A percentile compares a stretch with the other conserved stretches of the same genome.
These are phyloP conservation scores for Thermoascus crustaceus DNA, from an alignment of 2,329 filamentous ascomycete genomes.

Conservation along the genomic window DNA sequence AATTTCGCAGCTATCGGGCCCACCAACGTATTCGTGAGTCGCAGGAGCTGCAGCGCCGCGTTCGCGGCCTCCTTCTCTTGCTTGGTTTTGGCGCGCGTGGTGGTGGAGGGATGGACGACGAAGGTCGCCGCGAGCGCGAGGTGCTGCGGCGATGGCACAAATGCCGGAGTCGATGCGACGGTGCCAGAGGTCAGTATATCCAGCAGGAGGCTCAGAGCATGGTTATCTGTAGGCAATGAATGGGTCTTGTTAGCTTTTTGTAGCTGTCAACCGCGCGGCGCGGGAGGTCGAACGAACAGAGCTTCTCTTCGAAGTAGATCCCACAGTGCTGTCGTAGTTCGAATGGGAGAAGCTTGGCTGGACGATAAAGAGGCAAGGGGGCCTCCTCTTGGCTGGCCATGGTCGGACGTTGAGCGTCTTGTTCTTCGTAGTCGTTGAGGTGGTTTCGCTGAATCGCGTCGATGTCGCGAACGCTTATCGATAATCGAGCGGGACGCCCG, in stretches of 20 bases:
- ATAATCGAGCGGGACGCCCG: too few species aligned
- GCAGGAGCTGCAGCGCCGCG: conserved; percentile 62
- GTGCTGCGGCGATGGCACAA: conserved; percentile 62
- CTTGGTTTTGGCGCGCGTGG: conserved; percentile 58
- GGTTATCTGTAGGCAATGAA: conserved; percentile 36
- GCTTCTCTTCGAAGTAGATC: conserved; percentile 67
- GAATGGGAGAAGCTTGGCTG: conserved; percentile 50
- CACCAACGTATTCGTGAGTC: conserved; percentile 54
- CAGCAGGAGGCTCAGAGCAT: conserved; percentile 57
- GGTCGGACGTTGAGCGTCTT: conserved; percentile 5
- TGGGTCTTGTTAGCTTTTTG: conserved; percentile 8
- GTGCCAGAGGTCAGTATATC: conserved; percentile 27
- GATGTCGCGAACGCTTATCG: not conserved
- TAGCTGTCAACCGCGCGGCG: conserved; percentile 2
- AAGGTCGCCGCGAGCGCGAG: conserved; percentile 72
- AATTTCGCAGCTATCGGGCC: conserved; percentile 66
- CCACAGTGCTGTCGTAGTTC: conserved; percentile 59
- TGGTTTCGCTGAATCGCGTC: too few species aligned
- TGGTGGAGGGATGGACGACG: conserved; percentile 71
- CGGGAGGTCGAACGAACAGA: conserved; percentile 45
- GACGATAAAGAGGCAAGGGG: conserved; percentile 38
- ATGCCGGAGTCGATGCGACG: conserved; percentile 41
- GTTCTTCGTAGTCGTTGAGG: too few species aligned
- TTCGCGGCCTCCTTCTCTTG: conserved; percentile 57
- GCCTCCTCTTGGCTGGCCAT: conserved; percentile 14